Conservation (phyloP, 176 grass and related monocot genomes). For the bread wheat (Triticum aestivum) region IWGSC_CS_RefSeq_v2.1 NC_057807.1:607467892-607468391, state of each 20-base stretch:
- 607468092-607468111: too few relatives aligned
- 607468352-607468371: constrained; percentile 83
- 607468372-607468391: constrained; percentile 70
- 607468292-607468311: constrained; percentile 80
- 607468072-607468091: too few relatives aligned
- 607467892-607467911: constrained; percentile 7
- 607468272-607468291: constrained; percentile 35
- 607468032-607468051: constrained; percentile 13
- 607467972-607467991: background rate
- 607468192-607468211: constrained; percentile 4
- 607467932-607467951: constrained; percentile 32
- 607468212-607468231: constrained; percentile 56
- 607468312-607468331: constrained; percentile 91
- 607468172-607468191: constrained; percentile 17
- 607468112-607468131: background rate
- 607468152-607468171: constrained; percentile 71
- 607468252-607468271: constrained; percentile 45
- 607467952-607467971: constrained; percentile 7
- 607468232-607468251: constrained; percentile 67
- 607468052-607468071: background rate
- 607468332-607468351: constrained; percentile 56
- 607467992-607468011: background rate
- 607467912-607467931: constrained; percentile 26
- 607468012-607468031: constrained; percentile 39
- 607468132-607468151: constrained; percentile 29